phyloP scores from a whole-genome alignment of 1,139 yeast species.

The Blastobotrys aristatus region DNA sequence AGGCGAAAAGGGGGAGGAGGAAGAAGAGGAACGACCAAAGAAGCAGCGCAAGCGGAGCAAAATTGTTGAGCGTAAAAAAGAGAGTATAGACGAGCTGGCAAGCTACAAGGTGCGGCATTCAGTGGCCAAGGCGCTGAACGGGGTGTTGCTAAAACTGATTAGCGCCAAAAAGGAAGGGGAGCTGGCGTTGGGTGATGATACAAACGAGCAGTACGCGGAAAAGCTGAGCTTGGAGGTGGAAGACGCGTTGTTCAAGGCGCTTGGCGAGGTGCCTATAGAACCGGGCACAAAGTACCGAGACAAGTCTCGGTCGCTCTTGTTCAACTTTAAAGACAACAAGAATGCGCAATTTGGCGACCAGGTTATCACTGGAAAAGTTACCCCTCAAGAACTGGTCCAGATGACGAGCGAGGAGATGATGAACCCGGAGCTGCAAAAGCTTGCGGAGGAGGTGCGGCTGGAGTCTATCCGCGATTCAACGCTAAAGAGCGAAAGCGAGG shows the following conservation, averaged over 20 bases:
- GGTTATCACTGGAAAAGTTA: slow-evolving; percentile 45
- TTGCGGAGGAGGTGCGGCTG: slow-evolving; percentile 67
- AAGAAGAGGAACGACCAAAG: slow-evolving; percentile 9
- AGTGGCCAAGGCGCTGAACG: slow-evolving; percentile 39
- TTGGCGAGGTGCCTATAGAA: slow-evolving; percentile 25
- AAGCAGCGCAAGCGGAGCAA: neutral
- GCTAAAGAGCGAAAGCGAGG: slow-evolving; percentile 40
- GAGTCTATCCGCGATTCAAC: slow-evolving; percentile 63
- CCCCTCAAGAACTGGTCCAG: slow-evolving; percentile 49
- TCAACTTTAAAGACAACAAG: slow-evolving; percentile 50
- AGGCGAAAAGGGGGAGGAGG: slow-evolving; percentile 3
- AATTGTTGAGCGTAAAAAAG: slow-evolving; percentile 3
- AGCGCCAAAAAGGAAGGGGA: slow-evolving; percentile 37
- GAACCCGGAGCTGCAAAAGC: slow-evolving; percentile 65
- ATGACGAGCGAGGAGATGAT: slow-evolving; percentile 61
- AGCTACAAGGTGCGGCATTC: slow-evolving; percentile 35
- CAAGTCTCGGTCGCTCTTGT: slow-evolving; percentile 48
- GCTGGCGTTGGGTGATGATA: slow-evolving; percentile 36
- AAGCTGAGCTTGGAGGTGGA: slow-evolving; percentile 40
- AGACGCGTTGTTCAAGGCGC: slow-evolving; percentile 37
- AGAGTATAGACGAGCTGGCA: slow-evolving; percentile 16
- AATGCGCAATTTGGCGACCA: slow-evolving; percentile 44
- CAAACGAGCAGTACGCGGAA: slow-evolving; percentile 38
- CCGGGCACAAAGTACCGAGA: slow-evolving; percentile 45
- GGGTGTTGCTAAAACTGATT: slow-evolving; percentile 38